Conservation (phyloP, 306 rosid genomes). For the Acmispon strigosus region DNA sequence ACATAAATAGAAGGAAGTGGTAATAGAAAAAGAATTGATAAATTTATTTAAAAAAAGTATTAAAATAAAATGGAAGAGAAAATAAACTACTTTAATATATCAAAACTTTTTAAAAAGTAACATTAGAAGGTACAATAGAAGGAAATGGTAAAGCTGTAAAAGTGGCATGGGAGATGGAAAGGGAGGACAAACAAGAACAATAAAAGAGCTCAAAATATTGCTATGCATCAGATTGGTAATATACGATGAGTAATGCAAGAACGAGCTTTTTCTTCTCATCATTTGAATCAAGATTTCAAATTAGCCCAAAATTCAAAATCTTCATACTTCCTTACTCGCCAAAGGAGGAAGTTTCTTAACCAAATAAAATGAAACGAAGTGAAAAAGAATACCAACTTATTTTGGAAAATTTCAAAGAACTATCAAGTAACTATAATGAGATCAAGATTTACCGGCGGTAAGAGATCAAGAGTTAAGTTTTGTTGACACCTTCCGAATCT, state of each 20-base stretch:
- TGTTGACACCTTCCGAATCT: too few relatives aligned
- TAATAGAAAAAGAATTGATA: too few relatives aligned
- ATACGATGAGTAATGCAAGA: neutral
- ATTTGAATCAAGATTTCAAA: neutral
- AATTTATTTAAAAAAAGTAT: too few relatives aligned
- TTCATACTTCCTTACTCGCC: too few relatives aligned
- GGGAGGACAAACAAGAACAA: neutral
- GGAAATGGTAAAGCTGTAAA: neutral
- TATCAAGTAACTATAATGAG: neutral
- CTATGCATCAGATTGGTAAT: too few relatives aligned
- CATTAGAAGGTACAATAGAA: neutral
- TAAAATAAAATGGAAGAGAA: too few relatives aligned
- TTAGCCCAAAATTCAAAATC: neutral
- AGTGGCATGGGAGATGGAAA: neutral
- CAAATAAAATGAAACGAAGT: neutral
- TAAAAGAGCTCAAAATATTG: neutral
- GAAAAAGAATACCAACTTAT: neutral
- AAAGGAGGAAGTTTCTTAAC: neutral
- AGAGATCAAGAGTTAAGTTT: too few relatives aligned
- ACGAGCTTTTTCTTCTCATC: neutral
- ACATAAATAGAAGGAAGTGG: too few relatives aligned
- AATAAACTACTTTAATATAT: too few relatives aligned
- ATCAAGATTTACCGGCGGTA: too few relatives aligned
- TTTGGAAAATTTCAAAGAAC: neutral
- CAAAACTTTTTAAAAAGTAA: too few relatives aligned